Evolutionary conservation across 106 monocot species (phyloP).

Genomic region (Allium fistulosum): DNA sequence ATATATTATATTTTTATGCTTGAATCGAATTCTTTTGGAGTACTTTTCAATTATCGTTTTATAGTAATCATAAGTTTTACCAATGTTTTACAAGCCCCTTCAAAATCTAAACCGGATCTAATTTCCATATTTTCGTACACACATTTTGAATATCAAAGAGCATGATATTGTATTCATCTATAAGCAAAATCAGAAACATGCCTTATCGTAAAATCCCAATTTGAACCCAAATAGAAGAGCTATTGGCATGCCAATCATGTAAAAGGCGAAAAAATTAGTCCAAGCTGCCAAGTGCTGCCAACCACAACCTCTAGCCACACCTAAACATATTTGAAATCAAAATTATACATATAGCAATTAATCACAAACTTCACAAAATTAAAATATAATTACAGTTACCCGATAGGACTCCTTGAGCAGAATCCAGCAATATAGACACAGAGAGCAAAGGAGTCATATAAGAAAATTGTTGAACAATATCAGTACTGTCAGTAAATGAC

Average conservation of each 20-base stretch:
- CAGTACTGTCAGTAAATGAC: conserved; percentile 37
- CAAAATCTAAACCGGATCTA: not conserved
- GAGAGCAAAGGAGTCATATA: conserved; percentile 56
- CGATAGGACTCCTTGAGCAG: conserved; percentile 58
- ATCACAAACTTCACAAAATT: too few relatives aligned
- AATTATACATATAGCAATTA: too few relatives aligned
- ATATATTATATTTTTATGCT: not conserved
- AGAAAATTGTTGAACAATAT: conserved; percentile 45
- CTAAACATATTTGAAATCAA: conserved; percentile 11
- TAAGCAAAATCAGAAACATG: not conserved
- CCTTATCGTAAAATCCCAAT: conserved; percentile 37
- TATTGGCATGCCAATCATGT: conserved; percentile 60
- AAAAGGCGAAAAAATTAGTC: conserved; percentile 75
- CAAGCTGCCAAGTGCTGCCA: conserved; percentile 86
- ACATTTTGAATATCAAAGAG: not conserved
- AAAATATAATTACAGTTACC: not conserved
- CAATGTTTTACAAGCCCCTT: too few relatives aligned
- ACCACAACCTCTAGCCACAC: conserved; percentile 87
- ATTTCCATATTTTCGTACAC: not conserved
- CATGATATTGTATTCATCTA: not conserved
- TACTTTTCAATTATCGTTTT: too few relatives aligned
- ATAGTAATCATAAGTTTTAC: too few relatives aligned
- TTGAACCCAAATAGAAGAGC: conserved; percentile 55
- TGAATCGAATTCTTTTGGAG: too few relatives aligned
- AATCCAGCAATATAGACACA: conserved; percentile 59